Percentiles rank a stretch among this genome's conserved stretches.
Conservation (phyloP, 23 red algal genomes). For the Gracilaria gracilis region DNA sequence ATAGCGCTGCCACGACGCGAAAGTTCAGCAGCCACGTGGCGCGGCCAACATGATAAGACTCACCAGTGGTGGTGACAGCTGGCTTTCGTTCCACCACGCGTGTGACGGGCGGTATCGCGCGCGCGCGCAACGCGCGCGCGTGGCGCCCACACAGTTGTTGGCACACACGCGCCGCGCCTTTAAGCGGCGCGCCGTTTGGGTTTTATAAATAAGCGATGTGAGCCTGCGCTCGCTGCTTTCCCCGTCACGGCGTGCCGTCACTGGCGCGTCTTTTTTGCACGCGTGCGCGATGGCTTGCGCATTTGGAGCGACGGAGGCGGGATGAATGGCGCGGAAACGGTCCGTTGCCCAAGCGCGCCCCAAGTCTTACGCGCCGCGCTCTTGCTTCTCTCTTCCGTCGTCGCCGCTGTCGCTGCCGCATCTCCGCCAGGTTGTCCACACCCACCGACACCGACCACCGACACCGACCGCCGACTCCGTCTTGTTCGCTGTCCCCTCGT, state of each 20-base stretch:
- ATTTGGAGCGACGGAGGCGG: neutral
- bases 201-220: neutral
- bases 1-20: no score
- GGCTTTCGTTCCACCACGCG: neutral
- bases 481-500: neutral
- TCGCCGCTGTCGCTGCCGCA: no score
- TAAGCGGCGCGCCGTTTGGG: neutral
- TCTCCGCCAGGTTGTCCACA: neutral
- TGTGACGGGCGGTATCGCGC: neutral
- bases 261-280: neutral
- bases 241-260: neutral
- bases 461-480: no score
- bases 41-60: neutral
- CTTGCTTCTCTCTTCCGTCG: no score
- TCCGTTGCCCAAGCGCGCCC: no score
- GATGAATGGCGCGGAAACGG: neutral
- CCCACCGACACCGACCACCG: no score
- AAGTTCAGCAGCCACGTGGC: conserved; percentile 1
- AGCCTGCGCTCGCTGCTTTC: conserved; percentile 17
- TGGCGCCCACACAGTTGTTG: neutral
- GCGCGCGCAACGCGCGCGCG: neutral
- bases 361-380: no score
- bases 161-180: neutral
- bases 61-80: neutral
- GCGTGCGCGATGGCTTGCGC: neutral